A percentile compares a stretch with the other conserved stretches of the same genome.
These are phyloP conservation scores for Populus hybrid DNA, from an alignment of 441 rosid genomes.

Conservation along the genomic window DNA sequence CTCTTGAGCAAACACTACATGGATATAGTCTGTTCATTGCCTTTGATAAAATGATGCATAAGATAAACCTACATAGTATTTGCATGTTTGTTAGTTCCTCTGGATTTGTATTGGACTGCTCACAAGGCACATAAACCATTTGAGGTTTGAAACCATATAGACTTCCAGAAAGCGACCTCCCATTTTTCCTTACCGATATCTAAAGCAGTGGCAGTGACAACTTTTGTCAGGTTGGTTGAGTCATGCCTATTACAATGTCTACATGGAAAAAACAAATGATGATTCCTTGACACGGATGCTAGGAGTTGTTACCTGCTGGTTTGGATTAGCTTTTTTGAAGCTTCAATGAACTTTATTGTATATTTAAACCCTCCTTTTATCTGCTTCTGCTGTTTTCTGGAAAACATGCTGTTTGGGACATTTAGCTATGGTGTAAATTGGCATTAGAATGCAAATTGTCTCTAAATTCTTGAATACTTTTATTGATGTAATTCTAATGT, in stretches of 20 bases:
- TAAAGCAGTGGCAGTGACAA: background rate
- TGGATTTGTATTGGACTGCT: too few species aligned
- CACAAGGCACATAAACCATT: too few species aligned
- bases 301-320: background rate
- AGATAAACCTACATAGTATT: too few species aligned
- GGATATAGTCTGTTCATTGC: too few species aligned
- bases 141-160: too few species aligned
- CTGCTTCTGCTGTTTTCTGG: background rate
- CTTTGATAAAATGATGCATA: too few species aligned
- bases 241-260: background rate
- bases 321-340: background rate
- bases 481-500: slow-evolving; percentile 5
- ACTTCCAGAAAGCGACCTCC: background rate
- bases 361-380: background rate
- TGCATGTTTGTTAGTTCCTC: too few species aligned
- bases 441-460: background rate
- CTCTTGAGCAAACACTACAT: too few species aligned
- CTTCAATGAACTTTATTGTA: background rate
- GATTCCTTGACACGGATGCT: background rate
- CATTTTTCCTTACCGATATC: background rate
- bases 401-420: background rate
- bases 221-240: background rate
- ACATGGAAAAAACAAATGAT: background rate
- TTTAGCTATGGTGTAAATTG: background rate
- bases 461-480: background rate